phyloP scores from a whole-genome alignment of 192 early-diverging fungal genomes.

The Pecoramyces ruminantium region DNA sequence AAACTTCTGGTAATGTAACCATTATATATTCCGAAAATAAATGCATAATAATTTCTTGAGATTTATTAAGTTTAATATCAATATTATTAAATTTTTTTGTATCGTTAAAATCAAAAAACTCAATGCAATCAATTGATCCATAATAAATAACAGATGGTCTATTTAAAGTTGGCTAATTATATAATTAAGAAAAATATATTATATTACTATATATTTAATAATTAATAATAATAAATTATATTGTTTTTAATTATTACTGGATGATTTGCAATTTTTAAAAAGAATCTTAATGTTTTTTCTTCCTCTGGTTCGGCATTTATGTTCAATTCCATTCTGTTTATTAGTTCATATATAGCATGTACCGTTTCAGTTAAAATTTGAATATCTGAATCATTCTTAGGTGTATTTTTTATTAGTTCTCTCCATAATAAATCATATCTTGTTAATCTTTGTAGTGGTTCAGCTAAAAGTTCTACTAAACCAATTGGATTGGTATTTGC shows the following conservation, averaged over 20 bases:
- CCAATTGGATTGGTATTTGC: neutral
- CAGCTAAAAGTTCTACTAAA: neutral
- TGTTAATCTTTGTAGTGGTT: neutral
- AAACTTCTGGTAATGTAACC: neutral
- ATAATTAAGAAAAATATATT: too few species aligned
- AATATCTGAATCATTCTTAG: neutral
- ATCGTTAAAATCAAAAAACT: neutral
- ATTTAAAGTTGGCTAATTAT: neutral
- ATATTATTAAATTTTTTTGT: neutral
- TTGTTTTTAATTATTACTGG: neutral
- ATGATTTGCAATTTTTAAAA: neutral
- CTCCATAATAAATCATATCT: neutral
- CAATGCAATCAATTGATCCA: neutral
- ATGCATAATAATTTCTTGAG: neutral
- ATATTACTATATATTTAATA: too few species aligned
- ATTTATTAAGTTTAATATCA: neutral
- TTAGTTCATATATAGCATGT: neutral
- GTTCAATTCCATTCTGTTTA: neutral
- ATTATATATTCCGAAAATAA: neutral
- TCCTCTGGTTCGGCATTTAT: neutral
- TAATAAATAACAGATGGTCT: neutral
- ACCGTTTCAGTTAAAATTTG: neutral
- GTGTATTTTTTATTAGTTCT: neutral
- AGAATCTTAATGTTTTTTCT: neutral
- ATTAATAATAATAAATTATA: neutral